Evolutionary conservation across 1,139 yeast genomes (phyloP), one percentile per base, ranked within the genome.

Genomic region (Entelexis paramagnoliae): DNA sequence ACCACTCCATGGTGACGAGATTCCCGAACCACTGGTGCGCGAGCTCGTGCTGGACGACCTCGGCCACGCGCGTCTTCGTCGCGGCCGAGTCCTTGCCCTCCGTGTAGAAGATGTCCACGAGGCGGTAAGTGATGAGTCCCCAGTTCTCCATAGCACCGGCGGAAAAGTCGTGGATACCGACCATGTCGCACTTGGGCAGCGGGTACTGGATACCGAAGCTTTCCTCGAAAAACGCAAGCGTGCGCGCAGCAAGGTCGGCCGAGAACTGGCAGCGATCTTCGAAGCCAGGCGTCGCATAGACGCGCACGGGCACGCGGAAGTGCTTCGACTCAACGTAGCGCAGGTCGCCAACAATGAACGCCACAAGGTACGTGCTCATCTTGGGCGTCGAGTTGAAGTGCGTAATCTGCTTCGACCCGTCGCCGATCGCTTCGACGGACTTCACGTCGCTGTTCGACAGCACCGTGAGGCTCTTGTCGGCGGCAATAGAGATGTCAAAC

Each of bases 21-120:
- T 86, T 82, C 59, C 95, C 95, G 66, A 86, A 86, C 95, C 95
- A 86, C 70, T 86, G 95, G 66, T 86, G 95, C 26, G 95, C 95
- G 64, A 86, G 74, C 69, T 86, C 95, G 70, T 86, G 95, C 66
- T 83, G 86, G 46, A 86, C 87, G 40, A 86, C 95, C 66, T 86
- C 89, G 19, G 91, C 85, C 13, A 86, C 94, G 60, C 86, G 80
- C 63, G 80, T 80, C 68, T 81, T 80, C 62, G 84, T 80, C 46
- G 77, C 72, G 49, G 83, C 78, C 55, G 82, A 80, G 48, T 87
- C 78, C 54, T 80, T 77, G 56, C 76, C 72, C 56, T 79, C 82
- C 58, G 82, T 86, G 62, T 75, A 79, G 59, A 85, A 73, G 55
- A 86, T 67, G 44, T 85, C 94, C 26, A 83, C 84, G 43, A 83